Conservation (phyloP, 176 grass and related monocot species). For the Ampelocalamus luodianensis region DNA sequence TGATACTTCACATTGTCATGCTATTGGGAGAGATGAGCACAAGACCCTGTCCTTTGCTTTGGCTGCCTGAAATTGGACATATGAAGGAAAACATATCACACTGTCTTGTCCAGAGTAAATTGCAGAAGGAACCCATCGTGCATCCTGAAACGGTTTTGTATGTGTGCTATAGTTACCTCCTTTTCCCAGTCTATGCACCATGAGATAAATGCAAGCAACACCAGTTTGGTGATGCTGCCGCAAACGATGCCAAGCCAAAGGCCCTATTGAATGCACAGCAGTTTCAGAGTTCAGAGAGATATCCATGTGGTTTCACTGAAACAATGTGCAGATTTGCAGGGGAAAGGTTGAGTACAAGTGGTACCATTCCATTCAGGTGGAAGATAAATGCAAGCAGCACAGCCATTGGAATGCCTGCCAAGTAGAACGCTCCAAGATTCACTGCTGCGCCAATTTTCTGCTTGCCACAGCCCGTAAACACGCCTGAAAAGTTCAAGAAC, state of each 20-base stretch:
- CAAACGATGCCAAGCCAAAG: slow-evolving; percentile 43
- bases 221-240: slow-evolving; percentile 40
- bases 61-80: slow-evolving; percentile 12
- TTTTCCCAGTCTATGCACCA: slow-evolving; percentile 37
- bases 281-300: not conserved
- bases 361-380: slow-evolving; percentile 45
- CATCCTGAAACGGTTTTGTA: too few species aligned
- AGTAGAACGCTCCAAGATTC: slow-evolving; percentile 39
- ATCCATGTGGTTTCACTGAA: not conserved
- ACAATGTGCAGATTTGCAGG: not conserved
- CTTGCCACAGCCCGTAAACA: slow-evolving; percentile 37
- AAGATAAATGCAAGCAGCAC: slow-evolving; percentile 29
- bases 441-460: slow-evolving; percentile 34
- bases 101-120: not conserved
- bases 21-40: slow-evolving; percentile 49
- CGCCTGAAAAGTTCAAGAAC: slow-evolving; percentile 3
- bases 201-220: not conserved
- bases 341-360: not conserved
- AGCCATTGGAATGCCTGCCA: slow-evolving; percentile 21
- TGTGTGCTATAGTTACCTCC: too few species aligned
- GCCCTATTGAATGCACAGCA: not conserved
- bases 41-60: slow-evolving; percentile 54
- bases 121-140: too few species aligned
- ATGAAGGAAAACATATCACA: not conserved
- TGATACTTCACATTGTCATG: slow-evolving; percentile 6